Percentiles rank a stretch among this genome's conserved stretches.
phyloP scores from a whole-genome alignment of 2,329 filamentous ascomycete species.

The Diaporthe vexans region DNA sequence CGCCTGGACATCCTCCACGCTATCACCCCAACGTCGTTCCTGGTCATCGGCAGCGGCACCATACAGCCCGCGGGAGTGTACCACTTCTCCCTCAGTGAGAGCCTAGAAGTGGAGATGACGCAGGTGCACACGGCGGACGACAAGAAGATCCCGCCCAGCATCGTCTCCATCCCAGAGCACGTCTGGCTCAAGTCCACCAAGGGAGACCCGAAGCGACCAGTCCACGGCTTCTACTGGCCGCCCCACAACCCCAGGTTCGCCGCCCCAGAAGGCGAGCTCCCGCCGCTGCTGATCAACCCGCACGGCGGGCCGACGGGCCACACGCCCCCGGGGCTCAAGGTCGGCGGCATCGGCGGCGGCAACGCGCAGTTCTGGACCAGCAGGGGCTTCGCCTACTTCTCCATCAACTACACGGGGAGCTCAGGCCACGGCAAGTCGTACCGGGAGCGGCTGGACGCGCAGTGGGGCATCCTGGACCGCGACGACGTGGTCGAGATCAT shows the following conservation, averaged over 20 bases:
- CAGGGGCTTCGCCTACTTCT: constrained; percentile 65
- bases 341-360: constrained; percentile 45
- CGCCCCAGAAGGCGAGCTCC: constrained; percentile 54
- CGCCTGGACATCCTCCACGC: constrained; percentile 50
- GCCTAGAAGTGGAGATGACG: constrained; percentile 42
- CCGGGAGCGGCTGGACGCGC: constrained; percentile 61
- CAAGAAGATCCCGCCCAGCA: constrained; percentile 46
- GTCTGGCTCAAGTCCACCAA: constrained; percentile 49
- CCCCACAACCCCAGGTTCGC: constrained; percentile 61
- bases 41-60: constrained; percentile 54
- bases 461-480: constrained; percentile 66
- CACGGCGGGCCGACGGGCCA: constrained; percentile 67
- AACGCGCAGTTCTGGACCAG: constrained; percentile 66
- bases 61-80: constrained; percentile 51
- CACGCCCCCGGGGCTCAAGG: constrained; percentile 57
- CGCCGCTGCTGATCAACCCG: constrained; percentile 63
- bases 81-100: constrained; percentile 48
- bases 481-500: constrained; percentile 65
- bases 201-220: constrained; percentile 47
- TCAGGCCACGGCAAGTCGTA: constrained; percentile 65
- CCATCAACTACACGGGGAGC: constrained; percentile 67
- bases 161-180: constrained; percentile 55
- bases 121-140: constrained; percentile 51
- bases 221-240: constrained; percentile 63
- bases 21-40: constrained; percentile 51